phyloP scores from a whole-genome alignment of 2,329 filamentous ascomycete species.

The Sporothrix sp. region DNA sequence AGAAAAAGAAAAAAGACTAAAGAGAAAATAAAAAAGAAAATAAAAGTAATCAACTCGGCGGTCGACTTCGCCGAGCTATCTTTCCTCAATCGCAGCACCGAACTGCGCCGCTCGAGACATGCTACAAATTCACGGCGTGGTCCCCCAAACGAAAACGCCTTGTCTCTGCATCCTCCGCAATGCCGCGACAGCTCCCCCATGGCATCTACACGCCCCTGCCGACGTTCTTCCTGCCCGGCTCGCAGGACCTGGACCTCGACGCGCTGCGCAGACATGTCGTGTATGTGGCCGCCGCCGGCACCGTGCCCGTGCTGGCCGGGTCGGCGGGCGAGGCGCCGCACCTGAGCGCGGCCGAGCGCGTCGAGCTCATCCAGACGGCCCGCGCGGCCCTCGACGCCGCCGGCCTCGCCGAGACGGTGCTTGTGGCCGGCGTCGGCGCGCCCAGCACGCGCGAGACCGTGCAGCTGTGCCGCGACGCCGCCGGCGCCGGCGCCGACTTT shows the following conservation, averaged over 20 bases:
- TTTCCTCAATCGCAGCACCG: too few relatives aligned
- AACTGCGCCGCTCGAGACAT: too few relatives aligned
- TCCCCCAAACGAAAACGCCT: too few relatives aligned
- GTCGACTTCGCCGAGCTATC: too few relatives aligned
- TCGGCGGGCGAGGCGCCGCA: slow-evolving; percentile 13
- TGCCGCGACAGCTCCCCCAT: slow-evolving; percentile 4
- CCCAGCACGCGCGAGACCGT: slow-evolving; percentile 28
- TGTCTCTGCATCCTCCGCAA: background rate
- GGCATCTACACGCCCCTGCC: slow-evolving; percentile 17
- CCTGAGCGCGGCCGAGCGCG: slow-evolving; percentile 2
- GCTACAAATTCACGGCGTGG: too few relatives aligned
- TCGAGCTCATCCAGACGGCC: slow-evolving; percentile 7
- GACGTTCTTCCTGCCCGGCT: slow-evolving; percentile 8
- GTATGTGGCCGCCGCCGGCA: slow-evolving; percentile 10
- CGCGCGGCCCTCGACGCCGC: slow-evolving; percentile 11
- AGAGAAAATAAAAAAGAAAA: too few relatives aligned
- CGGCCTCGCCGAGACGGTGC: slow-evolving; percentile 27
- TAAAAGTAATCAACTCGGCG: too few relatives aligned
- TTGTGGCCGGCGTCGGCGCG: slow-evolving; percentile 36
- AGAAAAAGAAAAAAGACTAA: too few relatives aligned
- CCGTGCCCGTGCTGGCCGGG: slow-evolving; percentile 10
- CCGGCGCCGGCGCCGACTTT: slow-evolving; percentile 29
- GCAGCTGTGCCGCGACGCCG: slow-evolving; percentile 28
- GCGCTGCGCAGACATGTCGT: slow-evolving; percentile 10
- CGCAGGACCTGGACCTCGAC: slow-evolving; percentile 11